Evolutionary conservation across 441 rosid species (phyloP).

Genomic region (Monsonia emarginata): DNA sequence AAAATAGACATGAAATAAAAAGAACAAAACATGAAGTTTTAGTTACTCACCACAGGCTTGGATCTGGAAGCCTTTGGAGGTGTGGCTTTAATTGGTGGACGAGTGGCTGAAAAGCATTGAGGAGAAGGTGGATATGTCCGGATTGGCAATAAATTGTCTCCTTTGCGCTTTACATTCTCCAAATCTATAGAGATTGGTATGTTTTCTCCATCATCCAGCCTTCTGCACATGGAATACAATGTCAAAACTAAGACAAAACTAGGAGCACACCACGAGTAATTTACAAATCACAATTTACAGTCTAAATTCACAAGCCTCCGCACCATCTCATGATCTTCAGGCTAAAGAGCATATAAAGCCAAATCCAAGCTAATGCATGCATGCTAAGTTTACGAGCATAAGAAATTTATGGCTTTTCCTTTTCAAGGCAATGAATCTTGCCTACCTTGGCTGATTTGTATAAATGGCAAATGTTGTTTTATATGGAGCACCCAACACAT

Average conservation of each 20-base stretch:
- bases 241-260: neutral
- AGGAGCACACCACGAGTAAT: neutral
- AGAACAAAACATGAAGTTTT: slow-evolving; percentile 2
- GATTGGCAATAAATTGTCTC: slow-evolving; percentile 41
- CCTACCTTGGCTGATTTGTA: too few species aligned
- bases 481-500: neutral
- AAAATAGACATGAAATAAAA: too few species aligned
- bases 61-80: slow-evolving; percentile 41
- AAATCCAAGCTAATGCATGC: neutral
- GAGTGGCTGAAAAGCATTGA: slow-evolving; percentile 71
- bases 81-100: slow-evolving; percentile 25
- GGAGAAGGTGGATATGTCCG: slow-evolving; percentile 85
- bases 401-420: too few species aligned
- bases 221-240: slow-evolving; percentile 21
- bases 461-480: too few species aligned
- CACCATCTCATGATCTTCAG: neutral
- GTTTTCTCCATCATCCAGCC: slow-evolving; percentile 36
- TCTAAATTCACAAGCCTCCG: neutral
- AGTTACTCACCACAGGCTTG: slow-evolving; percentile 41
- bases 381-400: neutral
- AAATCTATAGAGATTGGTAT: slow-evolving; percentile 32
- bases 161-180: slow-evolving; percentile 40
- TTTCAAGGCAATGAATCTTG: too few species aligned
- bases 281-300: neutral
- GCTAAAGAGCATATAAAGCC: neutral